Evolutionary conservation across 176 grass and related monocot species (phyloP), one percentile per base, ranked within the genome.

Genomic region (Ampelocalamus luodianensis): DNA sequence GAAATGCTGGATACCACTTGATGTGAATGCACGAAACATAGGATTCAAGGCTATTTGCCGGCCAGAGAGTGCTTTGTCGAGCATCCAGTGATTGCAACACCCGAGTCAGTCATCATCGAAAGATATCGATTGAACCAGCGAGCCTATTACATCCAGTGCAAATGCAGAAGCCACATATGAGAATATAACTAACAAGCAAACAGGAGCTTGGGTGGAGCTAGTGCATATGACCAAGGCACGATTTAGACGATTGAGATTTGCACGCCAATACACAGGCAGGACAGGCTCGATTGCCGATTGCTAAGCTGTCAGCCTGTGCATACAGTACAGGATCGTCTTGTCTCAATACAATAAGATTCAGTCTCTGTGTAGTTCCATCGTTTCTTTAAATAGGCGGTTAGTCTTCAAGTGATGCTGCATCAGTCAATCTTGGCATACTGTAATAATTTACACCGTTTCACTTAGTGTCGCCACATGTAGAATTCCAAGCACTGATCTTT

Each of bases 381-480:
- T 46, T 43, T 74, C 40, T 68, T 69, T 15, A 68, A 55, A 74
- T 60, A 38, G 15, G 51, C 63, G 29, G 29, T 29, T 29, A 29
- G 29, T 29, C 29, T 29, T 29, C 29, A 1, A 0, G 29, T 1
- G 29, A 29, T 29, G 29, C 29, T 29, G 29, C 29, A 29, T 29
- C n/a, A n/a, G 77, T 42, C 82, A 85, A 64, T 37, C 53, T 54
- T 85, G 63, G 58, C 77, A 70, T 74, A 17, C 59, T 15, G 58
- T 5, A 6, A 56, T 66, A 13, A 66, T 65, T 86, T 48, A 3
- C n/a, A 10, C 42, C 16, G 0, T 62, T 40, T 44, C 13, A 40
- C 9, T 32, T 6, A 17, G 58, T 76, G 63, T 84, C 56, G 43
- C 64, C 80, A 72, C 54, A 70, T 39, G 40, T 40, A 65, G 6